phyloP scores from a whole-genome alignment of 176 grass and related monocot species.

The Urochloa ruziziensis region DNA sequence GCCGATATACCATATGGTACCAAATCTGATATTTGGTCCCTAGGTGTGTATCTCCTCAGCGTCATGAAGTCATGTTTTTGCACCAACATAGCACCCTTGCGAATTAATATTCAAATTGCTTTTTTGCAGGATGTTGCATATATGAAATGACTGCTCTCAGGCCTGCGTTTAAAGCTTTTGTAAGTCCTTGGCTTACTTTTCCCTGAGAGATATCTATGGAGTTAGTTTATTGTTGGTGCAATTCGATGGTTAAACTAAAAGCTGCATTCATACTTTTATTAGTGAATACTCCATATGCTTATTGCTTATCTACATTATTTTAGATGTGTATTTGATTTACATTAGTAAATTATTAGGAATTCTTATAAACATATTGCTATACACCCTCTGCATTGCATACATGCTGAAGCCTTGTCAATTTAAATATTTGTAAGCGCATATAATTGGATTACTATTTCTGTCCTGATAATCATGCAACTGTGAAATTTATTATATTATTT shows the following conservation, averaged over 20 bases:
- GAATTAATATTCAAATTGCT: conserved; percentile 7
- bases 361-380: background rate
- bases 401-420: background rate
- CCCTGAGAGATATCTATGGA: background rate
- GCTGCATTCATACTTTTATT: background rate
- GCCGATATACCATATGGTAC: conserved; percentile 98
- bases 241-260: conserved; percentile 6
- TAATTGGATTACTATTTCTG: background rate
- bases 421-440: background rate
- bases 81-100: background rate
- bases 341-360: conserved; percentile 23
- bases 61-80: conserved; percentile 18
- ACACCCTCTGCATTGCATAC: background rate
- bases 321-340: background rate
- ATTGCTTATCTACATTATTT: conserved; percentile 5
- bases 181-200: conserved; percentile 43
- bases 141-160: conserved; percentile 95
- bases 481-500: background rate
- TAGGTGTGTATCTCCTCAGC: conserved; percentile 50
- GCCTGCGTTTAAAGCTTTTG: conserved; percentile 90
- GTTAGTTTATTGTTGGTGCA: conserved; percentile 17
- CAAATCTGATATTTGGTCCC: conserved; percentile 96
- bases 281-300: background rate
- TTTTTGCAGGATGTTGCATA: conserved; percentile 86
- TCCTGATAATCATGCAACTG: background rate